Conservation (phyloP, 2,329 filamentous ascomycete species). For the Scopulariopsis brevicaulis region DNA sequence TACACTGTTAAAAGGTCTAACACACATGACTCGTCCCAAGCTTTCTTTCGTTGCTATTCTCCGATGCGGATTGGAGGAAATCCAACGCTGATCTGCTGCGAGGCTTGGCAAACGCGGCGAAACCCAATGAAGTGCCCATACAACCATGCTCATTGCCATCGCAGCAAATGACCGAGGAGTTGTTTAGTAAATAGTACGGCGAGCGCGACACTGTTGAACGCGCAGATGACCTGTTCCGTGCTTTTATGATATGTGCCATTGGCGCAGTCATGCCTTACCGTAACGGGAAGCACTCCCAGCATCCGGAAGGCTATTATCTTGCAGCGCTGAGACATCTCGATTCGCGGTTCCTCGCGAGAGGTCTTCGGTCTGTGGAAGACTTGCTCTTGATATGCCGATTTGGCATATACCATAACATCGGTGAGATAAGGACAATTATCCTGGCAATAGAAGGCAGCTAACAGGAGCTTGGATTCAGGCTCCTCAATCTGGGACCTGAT, state of each 20-base stretch:
- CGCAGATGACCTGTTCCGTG: constrained; percentile 18
- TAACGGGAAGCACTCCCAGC: constrained; percentile 15
- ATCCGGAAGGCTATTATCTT: constrained; percentile 27
- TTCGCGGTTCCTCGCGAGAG: constrained; percentile 16
- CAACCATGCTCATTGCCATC: background rate
- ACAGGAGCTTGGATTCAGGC: constrained; percentile 7
- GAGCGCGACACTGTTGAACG: background rate
- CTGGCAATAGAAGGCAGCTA: background rate
- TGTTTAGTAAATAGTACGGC: background rate
- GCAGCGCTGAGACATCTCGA: constrained; percentile 21
- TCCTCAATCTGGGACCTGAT: constrained; percentile 27
- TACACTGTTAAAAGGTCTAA: background rate
- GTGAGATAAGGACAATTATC: constrained; percentile 5
- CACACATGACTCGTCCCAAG: background rate
- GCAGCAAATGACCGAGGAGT: background rate
- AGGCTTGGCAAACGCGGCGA: constrained; percentile 4
- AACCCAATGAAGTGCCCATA: background rate
- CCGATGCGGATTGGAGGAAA: constrained; percentile 8
- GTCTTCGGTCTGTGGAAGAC: constrained; percentile 23
- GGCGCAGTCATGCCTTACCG: constrained; percentile 20
- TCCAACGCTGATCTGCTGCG: constrained; percentile 7
- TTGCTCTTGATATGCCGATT: constrained; percentile 26
- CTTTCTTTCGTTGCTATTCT: constrained; percentile 9
- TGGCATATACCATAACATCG: constrained; percentile 29
- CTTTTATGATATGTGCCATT: constrained; percentile 25